Evolutionary conservation across 1,139 yeast genomes (phyloP), one percentile per base, ranked within the genome.

Genomic region (Yamadazyma kanchanaburiensis): DNA sequence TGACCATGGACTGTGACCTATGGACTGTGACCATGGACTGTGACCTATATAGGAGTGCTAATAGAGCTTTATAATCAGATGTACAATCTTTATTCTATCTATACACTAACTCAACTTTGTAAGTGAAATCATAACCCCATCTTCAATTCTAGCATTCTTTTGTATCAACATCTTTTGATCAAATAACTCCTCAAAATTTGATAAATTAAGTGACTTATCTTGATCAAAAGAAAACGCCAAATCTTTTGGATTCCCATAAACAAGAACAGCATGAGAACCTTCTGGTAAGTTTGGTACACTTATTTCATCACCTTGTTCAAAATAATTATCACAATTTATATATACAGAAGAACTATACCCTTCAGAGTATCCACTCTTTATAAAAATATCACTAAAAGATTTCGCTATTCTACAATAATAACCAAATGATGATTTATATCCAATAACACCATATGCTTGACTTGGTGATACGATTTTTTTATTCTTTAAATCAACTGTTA

Each of bases 321-420:
- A 78, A 49, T 65, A 79, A 34, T 80, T 86, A 26, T 84, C 86
- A 46, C 88, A 70, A 35, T 79, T 74, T 11, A 79, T 73, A 55
- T 73, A 82, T 1, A 82, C 54, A 3, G 88, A 70, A 40, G 75
- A 76, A 1, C 80, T 66, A 51, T 87, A 88, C 0, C 95, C 95
- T 5, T 77, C 77, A 8, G 76, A 68, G 31, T 68, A 69, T 3
- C 81, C 65, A 29, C 83, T 69, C 46, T 82, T 85, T 6, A 94
- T 80, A 55, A 86, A 88, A 0, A 88, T 58, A 12, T 77, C 64
- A 27, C 77, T 74, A 46, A 87, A 79, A 8, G 62, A 53, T 29
- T 64, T 63, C 3, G 84, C 85, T 12, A 81, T 59, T 34, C 96
- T 65, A 3, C 88, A 89, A 37, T 71, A 75, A 54, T 83, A 88